Evolutionary conservation across 2,329 filamentous ascomycete species (phyloP), one percentile per base, ranked within the genome.

Genomic region (Colletotrichum sojae): DNA sequence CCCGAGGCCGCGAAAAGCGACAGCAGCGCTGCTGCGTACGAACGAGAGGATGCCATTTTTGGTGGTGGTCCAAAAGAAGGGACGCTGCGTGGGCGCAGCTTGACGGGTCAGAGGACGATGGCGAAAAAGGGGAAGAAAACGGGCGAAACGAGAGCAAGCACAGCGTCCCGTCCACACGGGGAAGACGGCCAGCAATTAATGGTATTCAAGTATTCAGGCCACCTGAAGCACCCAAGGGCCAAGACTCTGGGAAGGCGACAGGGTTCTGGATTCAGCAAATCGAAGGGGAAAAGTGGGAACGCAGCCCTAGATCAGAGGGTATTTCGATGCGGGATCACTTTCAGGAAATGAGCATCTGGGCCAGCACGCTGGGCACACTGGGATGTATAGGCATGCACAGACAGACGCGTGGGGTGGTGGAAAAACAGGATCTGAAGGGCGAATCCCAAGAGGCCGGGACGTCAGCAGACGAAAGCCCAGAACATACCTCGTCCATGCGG

Each of bases 1-100:
- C 59, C 55, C 10, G 43, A 59, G 46, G 73, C 71, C 25, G 78
- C 65, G 15, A 80, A 72, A n/a, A 80, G 60, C 48, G 73, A 71
- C 60, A 79, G 68, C 59, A 77, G 63, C 51, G 71, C 58, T 36
- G 71, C 56, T 36, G 72, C 63, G 40, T 59, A 60, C 56, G 56
- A 46, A 22, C 45, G 9, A n/a, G 57, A 52, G 20, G 39, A 53
- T 16, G 71, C 60, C 71, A 72, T 72, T 22, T 52, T 27, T 46
- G 55, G 20, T 36, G 31, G 31, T 36, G 31, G 31, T 36, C 12
- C n/a, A n/a, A 36, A 6, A 1, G 46, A 13, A 3, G n/a, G 6
- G 40, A 51, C 27, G 60, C 40, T 46, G 53, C 40, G 56, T 46
- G 31, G 16, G 36, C 51, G 58, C 63, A 53, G 69, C 48, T 58